Conservation (phyloP, 179 eudicot genomes). For the Nepenthes alata region DNA sequence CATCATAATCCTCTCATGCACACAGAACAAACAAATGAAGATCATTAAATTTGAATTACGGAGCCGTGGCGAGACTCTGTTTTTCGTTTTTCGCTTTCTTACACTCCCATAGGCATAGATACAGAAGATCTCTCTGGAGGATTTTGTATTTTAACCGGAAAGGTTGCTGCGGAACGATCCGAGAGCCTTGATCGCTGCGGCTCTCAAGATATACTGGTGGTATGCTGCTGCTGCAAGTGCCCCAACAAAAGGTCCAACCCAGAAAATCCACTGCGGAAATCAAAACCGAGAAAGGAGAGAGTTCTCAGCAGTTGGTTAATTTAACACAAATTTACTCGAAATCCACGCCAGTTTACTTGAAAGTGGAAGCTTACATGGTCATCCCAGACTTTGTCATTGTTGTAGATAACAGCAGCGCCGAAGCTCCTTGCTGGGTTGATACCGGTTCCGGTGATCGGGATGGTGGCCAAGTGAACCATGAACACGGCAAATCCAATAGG, state of each 20-base stretch:
- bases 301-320: background rate
- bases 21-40: too few species aligned
- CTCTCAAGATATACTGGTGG: conserved; percentile 48
- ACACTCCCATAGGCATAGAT: too few species aligned
- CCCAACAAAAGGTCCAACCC: conserved; percentile 52
- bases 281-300: background rate
- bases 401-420: conserved; percentile 46
- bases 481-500: conserved; percentile 51
- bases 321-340: background rate
- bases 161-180: conserved; percentile 56
- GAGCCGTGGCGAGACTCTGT: too few species aligned
- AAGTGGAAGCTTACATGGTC: conserved; percentile 26
- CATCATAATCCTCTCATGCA: too few species aligned
- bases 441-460: conserved; percentile 52
- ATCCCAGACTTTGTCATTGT: conserved; percentile 42
- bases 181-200: conserved; percentile 53
- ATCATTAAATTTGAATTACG: too few species aligned
- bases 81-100: too few species aligned
- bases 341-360: background rate
- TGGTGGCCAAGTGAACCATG: conserved; percentile 50
- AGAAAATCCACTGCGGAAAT: conserved; percentile 45
- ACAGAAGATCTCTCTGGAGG: background rate
- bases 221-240: conserved; percentile 50
- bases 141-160: conserved; percentile 19
- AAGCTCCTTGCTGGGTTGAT: conserved; percentile 59